These are phyloP conservation scores for Leccinum ochraceum DNA, from an alignment of 768 basidiomycete species.

Conservation along the genomic window DNA sequence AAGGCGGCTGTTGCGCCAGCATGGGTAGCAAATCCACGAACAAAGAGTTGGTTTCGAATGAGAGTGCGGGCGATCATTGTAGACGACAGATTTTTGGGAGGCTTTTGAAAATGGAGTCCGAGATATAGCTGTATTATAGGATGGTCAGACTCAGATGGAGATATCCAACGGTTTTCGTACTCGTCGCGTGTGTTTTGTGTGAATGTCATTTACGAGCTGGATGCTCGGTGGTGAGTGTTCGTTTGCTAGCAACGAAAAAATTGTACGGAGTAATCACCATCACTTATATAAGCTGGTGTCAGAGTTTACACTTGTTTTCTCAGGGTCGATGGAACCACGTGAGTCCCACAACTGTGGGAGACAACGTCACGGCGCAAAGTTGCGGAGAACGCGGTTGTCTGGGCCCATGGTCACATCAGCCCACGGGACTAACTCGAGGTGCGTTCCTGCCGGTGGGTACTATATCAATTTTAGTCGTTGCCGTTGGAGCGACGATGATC, in stretches of 20 bases:
- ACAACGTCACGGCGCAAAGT: no score
- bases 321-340: background rate
- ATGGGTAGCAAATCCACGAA: conserved; percentile 70
- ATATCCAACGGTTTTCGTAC: conserved; percentile 42
- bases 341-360: background rate
- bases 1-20: conserved; percentile 45
- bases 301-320: conserved; percentile 23
- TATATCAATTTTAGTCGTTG: no score
- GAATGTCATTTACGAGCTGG: conserved; percentile 69
- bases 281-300: conserved; percentile 12
- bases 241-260: background rate
- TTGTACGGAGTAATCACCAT: background rate
- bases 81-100: conserved; percentile 28
- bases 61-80: conserved; percentile 62
- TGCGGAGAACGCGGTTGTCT: no score
- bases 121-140: conserved; percentile 65
- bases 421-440: background rate
- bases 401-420: background rate
- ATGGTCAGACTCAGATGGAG: conserved; percentile 23
- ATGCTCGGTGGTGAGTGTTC: conserved; percentile 18
- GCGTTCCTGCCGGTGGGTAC: no score
- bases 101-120: conserved; percentile 50
- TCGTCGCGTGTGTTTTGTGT: conserved; percentile 89
- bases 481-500: no score
- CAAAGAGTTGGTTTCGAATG: conserved; percentile 48